A percentile compares a stretch with the other conserved stretches of the same genome.
Conservation (phyloP, 1,284 basidiomycete genomes). For the Moesziomyces aphidis region DNA sequence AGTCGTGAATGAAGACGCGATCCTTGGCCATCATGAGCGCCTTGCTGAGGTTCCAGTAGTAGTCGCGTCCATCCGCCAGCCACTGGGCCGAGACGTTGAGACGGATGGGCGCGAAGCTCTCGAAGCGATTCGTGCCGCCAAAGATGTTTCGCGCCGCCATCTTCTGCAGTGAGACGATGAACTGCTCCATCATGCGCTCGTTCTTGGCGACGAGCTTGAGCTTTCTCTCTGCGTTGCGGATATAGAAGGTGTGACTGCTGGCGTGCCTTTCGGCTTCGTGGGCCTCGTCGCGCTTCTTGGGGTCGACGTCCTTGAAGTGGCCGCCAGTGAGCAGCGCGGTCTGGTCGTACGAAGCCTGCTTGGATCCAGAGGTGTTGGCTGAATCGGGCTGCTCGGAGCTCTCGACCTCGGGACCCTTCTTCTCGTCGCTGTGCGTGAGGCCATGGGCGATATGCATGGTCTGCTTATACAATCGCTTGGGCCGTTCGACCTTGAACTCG, state of each 20-base stretch:
- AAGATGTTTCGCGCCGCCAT: slow-evolving; percentile 83
- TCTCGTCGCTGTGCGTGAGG: slow-evolving; percentile 49
- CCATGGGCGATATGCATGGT: slow-evolving; percentile 59
- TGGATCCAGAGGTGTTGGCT: slow-evolving; percentile 7
- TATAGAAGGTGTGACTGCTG: slow-evolving; percentile 88
- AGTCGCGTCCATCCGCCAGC: slow-evolving; percentile 89
- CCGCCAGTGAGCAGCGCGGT: slow-evolving; percentile 60
- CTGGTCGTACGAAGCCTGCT: slow-evolving; percentile 48
- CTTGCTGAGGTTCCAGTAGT: slow-evolving; percentile 80
- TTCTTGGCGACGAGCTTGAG: slow-evolving; percentile 89
- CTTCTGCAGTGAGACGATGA: slow-evolving; percentile 91
- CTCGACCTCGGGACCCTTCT: slow-evolving; percentile 20
- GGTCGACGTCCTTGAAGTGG: slow-evolving; percentile 53
- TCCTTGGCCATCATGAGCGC: slow-evolving; percentile 92
- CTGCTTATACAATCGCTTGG: slow-evolving; percentile 68
- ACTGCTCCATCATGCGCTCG: slow-evolving; percentile 96
- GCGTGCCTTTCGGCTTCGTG: slow-evolving; percentile 60
- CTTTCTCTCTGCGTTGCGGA: slow-evolving; percentile 89
- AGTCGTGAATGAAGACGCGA: slow-evolving; percentile 70
- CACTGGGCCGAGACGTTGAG: slow-evolving; percentile 94
- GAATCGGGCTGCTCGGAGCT: slow-evolving; percentile 45
- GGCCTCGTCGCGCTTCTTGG: slow-evolving; percentile 25
- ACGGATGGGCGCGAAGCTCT: slow-evolving; percentile 92
- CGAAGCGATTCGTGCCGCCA: slow-evolving; percentile 77
- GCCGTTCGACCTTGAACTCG: slow-evolving; percentile 84